Evolutionary conservation across 805 yeast species (phyloP).

Genomic region (Spencermartinsiella europaea): DNA sequence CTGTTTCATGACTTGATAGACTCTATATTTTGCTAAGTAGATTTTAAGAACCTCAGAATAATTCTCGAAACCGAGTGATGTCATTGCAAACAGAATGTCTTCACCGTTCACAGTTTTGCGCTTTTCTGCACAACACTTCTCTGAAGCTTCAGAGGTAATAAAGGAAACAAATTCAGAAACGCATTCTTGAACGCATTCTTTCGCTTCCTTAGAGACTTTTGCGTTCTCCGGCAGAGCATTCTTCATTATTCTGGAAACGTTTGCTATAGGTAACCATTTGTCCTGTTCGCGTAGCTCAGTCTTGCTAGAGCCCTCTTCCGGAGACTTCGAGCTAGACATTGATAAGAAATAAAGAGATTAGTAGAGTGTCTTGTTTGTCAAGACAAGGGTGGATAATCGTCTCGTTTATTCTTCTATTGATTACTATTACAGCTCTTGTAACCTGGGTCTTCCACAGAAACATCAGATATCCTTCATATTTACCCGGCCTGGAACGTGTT

Average conservation of each 20-base stretch:
- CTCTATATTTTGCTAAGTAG: conserved; percentile 62
- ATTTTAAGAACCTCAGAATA: conserved; percentile 65
- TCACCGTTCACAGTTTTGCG: conserved; percentile 69
- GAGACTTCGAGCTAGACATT: conserved; percentile 11
- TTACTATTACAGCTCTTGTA: no score
- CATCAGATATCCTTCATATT: no score
- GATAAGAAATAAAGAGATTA: not conserved
- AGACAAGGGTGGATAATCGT: no score
- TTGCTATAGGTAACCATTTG: conserved; percentile 58
- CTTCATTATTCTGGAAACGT: conserved; percentile 71
- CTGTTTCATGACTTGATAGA: conserved; percentile 27
- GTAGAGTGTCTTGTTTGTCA: no score
- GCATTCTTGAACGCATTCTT: conserved; percentile 71
- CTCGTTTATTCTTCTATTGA: no score
- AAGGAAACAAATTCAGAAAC: conserved; percentile 64
- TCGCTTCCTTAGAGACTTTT: conserved; percentile 73
- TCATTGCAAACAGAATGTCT: conserved; percentile 59
- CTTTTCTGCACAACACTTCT: conserved; percentile 58
- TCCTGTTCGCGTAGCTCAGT: conserved; percentile 56
- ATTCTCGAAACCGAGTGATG: conserved; percentile 61
- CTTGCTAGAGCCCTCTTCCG: conserved; percentile 27
- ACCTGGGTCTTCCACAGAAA: no score
- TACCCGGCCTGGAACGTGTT: no score
- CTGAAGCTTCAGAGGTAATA: conserved; percentile 61
- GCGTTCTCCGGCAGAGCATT: conserved; percentile 66